Conservation (phyloP, 2,329 filamentous ascomycete genomes). For the Aureobasidium leucospermi region DNA sequence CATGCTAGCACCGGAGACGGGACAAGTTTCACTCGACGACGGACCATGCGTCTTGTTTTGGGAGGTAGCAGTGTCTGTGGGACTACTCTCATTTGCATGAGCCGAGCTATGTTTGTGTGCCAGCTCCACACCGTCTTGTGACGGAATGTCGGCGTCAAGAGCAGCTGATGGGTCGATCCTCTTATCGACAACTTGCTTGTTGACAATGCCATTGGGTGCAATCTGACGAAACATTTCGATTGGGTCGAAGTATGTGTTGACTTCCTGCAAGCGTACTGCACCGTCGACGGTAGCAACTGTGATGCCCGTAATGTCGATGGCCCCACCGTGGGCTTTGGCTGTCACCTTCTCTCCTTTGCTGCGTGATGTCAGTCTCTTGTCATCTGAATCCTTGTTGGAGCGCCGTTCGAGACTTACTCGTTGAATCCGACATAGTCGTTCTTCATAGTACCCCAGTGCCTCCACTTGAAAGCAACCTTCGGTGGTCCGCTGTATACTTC, state of each 20-base stretch:
- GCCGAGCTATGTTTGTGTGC: constrained; percentile 18
- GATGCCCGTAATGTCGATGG: constrained; percentile 57
- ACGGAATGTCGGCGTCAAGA: constrained; percentile 17
- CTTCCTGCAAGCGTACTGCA: constrained; percentile 48
- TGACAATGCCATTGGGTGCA: constrained; percentile 41
- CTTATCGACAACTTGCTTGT: constrained; percentile 34
- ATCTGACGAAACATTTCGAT: constrained; percentile 62
- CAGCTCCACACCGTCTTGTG: constrained; percentile 20
- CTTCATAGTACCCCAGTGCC: constrained; percentile 62
- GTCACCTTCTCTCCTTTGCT: constrained; percentile 57
- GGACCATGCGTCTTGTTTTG: background rate
- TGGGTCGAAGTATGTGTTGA: constrained; percentile 61
- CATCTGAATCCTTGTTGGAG: background rate
- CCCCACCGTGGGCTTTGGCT: constrained; percentile 52
- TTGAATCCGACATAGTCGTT: constrained; percentile 60
- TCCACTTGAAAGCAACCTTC: constrained; percentile 56
- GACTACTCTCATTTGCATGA: background rate
- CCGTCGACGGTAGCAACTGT: constrained; percentile 57
- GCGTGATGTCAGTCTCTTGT: constrained; percentile 20
- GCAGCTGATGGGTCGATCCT: constrained; percentile 25
- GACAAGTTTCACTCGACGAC: background rate
- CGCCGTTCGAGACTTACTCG: constrained; percentile 40
- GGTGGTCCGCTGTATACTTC: constrained; percentile 62
- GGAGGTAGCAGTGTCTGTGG: background rate
- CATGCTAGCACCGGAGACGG: constrained; percentile 8